These are phyloP conservation scores for Ogataea methylovora DNA, from an alignment of 805 yeast species.

Conservation along the genomic window DNA sequence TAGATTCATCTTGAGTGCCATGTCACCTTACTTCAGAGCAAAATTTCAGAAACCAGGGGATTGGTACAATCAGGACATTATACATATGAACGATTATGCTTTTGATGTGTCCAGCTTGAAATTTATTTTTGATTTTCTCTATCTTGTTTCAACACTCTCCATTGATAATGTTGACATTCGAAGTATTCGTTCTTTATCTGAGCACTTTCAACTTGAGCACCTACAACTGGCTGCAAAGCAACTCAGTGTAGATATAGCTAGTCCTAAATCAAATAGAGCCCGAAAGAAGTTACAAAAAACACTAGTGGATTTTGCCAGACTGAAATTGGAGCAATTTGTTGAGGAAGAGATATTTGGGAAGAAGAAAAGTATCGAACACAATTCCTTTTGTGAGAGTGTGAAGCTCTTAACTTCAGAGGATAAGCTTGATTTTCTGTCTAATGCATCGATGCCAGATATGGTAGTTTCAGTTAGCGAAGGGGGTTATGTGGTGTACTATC, in stretches of 20 bases:
- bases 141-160: too few species aligned
- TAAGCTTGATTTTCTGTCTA: conserved; percentile 12
- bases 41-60: conserved; percentile 13
- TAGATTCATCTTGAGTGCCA: conserved; percentile 31
- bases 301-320: conserved; percentile 29
- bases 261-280: too few species aligned
- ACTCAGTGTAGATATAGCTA: too few species aligned
- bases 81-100: conserved; percentile 15
- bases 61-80: background rate
- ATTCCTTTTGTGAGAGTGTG: too few species aligned
- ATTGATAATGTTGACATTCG: too few species aligned
- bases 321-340: conserved; percentile 26
- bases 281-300: conserved; percentile 25
- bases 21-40: conserved; percentile 17
- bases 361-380: conserved; percentile 6
- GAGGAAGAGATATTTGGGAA: conserved; percentile 16
- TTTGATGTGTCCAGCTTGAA: too few species aligned
- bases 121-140: too few species aligned
- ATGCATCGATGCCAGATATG: conserved; percentile 36
- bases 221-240: too few species aligned
- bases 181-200: too few species aligned
- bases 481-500: conserved; percentile 33
- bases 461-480: conserved; percentile 29
- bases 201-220: too few species aligned
- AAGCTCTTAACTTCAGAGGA: conserved; percentile 16